Percentiles rank a stretch among this genome's conserved stretches.
phyloP scores from a whole-genome alignment of 192 early-diverging fungal genomes.

The Podochytrium sp. region DNA sequence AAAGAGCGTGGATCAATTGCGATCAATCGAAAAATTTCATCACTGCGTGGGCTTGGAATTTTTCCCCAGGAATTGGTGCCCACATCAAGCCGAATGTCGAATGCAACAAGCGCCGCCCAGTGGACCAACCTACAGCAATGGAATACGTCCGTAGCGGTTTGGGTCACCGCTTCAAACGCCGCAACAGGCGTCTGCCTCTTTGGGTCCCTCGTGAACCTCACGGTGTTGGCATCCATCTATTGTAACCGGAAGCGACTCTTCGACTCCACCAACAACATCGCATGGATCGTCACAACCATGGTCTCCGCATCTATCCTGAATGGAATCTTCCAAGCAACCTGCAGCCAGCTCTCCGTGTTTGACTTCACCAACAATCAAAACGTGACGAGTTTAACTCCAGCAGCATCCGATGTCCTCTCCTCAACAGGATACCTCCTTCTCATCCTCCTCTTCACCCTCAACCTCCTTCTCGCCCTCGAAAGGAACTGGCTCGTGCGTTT shows the following conservation, averaged over 20 bases:
- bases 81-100: no score
- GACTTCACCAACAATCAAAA: background rate
- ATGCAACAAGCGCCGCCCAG: no score
- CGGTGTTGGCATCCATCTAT: background rate
- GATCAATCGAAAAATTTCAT: no score
- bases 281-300: background rate
- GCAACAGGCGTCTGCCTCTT: background rate
- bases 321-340: background rate
- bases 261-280: background rate
- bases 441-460: background rate
- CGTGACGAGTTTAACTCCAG: background rate
- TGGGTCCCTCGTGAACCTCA: background rate
- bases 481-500: background rate
- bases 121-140: no score
- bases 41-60: no score
- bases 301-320: background rate
- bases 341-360: background rate
- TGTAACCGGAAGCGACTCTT: background rate
- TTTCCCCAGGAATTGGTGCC: no score
- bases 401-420: background rate
- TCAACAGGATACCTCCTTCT: conserved; percentile 3
- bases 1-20: no score
- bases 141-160: no score
- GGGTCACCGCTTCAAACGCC: background rate
- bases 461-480: background rate